A percentile compares a stretch with the other conserved stretches of the same genome.
Conservation (phyloP, 2,329 filamentous ascomycete genomes). For the Sclerotinia nivalis region DNA sequence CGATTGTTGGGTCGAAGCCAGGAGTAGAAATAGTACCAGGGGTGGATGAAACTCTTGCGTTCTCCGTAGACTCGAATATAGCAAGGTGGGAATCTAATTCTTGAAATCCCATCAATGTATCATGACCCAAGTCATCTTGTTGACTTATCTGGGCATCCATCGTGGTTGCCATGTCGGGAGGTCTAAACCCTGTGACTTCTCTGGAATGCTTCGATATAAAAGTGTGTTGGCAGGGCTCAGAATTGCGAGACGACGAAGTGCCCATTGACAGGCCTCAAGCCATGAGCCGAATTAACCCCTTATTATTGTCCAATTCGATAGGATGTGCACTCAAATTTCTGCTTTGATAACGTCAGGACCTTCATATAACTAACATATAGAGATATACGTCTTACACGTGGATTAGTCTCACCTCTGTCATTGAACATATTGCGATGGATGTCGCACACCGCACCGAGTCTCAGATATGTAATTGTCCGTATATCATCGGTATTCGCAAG, state of each 20-base stretch:
- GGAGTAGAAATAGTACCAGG: conserved; percentile 37
- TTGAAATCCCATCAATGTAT: conserved; percentile 42
- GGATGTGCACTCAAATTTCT: conserved; percentile 27
- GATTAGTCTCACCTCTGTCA: conserved; percentile 40
- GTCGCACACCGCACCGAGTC: conserved; percentile 24
- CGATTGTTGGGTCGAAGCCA: conserved; percentile 34
- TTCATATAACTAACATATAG: conserved; percentile 31
- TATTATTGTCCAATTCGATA: conserved; percentile 24
- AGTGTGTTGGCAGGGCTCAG: conserved; percentile 32
- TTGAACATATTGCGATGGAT: conserved; percentile 34
- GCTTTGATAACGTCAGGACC: conserved; percentile 30
- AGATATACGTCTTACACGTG: conserved; percentile 40
- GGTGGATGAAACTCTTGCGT: conserved; percentile 36
- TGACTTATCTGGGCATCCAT: conserved; percentile 42
- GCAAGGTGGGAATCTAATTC: conserved; percentile 44
- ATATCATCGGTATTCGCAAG: conserved; percentile 14
- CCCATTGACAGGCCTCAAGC: conserved; percentile 38
- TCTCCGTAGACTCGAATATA: conserved; percentile 40
- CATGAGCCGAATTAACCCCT: conserved; percentile 27
- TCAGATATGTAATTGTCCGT: conserved; percentile 7
- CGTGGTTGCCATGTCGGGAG: conserved; percentile 41
- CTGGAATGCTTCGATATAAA: conserved; percentile 41
- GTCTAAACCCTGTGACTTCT: conserved; percentile 42
- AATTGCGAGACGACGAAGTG: conserved; percentile 35
- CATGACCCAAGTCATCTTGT: conserved; percentile 36